Evolutionary conservation across 805 yeast species (phyloP), one percentile per base, ranked within the genome.

Genomic region (Diddensiella santjacobensis): DNA sequence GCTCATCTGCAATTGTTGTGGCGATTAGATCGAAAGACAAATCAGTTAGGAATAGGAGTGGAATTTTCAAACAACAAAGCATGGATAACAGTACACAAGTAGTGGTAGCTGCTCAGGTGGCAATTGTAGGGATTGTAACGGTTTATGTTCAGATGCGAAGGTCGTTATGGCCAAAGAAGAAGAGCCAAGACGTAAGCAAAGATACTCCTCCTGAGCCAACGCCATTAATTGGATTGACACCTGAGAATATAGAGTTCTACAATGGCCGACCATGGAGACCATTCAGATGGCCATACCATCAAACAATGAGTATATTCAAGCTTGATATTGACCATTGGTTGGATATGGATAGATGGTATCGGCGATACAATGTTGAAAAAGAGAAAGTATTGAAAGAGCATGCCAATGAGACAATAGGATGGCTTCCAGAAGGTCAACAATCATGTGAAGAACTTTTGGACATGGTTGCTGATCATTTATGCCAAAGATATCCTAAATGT

Each of bases 191-290:
- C 13, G 11, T 13, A 26, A 8, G 13, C 8, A 8, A 26, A 26
- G 31, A 26, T 13, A 8, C 51, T 44, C 11, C 31, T 26, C 11
- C 31, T 8, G 31, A 26, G 23, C 46, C 30, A 6, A 31, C 43
- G 13, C 50, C 52, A 18, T 18, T 45, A 15, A 36, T 70, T 69
- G 66, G 8, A n/a, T 75, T 83, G 44, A 81, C 85, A 0, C 85
- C 86, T 1, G 87, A 83, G 42, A 79, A 80, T 56, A 84, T 82
- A 8, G 68, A 70, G 53, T 74, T 73, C 20, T 80, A 81, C 58
- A 87, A 83, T 56, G 89, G 81, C 57, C 71, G 89, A 61, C 88
- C 89, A 10, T 83, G 89, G 89, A 71, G 89, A 66, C 88, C 88
- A 5, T 83, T 83, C 67, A 70, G 89, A 58, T 81, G 85, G 82